Conservation (phyloP, 805 yeast species). For the Candida qinlingensis region DNA sequence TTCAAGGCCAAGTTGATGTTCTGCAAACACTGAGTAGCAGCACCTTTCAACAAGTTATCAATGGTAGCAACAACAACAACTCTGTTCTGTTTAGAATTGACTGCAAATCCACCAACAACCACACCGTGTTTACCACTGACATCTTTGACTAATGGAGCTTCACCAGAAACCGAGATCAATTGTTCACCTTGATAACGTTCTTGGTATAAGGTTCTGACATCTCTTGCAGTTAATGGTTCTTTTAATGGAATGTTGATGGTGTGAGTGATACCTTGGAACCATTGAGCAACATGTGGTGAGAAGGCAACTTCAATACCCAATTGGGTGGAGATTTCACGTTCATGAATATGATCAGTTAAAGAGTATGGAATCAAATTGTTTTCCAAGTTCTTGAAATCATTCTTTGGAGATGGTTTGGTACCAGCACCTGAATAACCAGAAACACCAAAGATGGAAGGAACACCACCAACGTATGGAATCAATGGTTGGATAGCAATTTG, state of each 20-base stretch:
- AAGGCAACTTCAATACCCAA: slow-evolving; percentile 80
- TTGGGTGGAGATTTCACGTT: slow-evolving; percentile 81
- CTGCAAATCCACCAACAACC: slow-evolving; percentile 93
- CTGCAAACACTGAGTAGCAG: slow-evolving; percentile 97
- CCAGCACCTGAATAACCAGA: slow-evolving; percentile 99
- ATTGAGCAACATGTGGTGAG: slow-evolving; percentile 96
- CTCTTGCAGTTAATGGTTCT: slow-evolving; percentile 66
- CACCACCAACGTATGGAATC: slow-evolving; percentile 57
- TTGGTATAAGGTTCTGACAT: slow-evolving; percentile 78
- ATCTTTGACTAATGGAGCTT: slow-evolving; percentile 88
- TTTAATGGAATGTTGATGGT: slow-evolving; percentile 88
- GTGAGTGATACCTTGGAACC: slow-evolving; percentile 98
- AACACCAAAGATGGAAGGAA: slow-evolving; percentile 88
- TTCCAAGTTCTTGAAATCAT: slow-evolving; percentile 67
- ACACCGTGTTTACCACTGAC: slow-evolving; percentile 93
- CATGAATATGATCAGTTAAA: slow-evolving; percentile 95
- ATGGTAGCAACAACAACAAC: slow-evolving; percentile 93
- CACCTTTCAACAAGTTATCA: slow-evolving; percentile 95
- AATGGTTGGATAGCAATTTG: slow-evolving; percentile 90
- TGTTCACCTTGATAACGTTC: slow-evolving; percentile 85
- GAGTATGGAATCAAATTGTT: slow-evolving; percentile 93
- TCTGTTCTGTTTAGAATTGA: slow-evolving; percentile 80
- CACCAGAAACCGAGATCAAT: slow-evolving; percentile 80
- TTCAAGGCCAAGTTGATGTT: slow-evolving; percentile 88
- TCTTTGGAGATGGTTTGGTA: slow-evolving; percentile 95